Evolutionary conservation across 768 basidiomycete genomes (phyloP).

Genomic region (Leucogyrophana mollusca): DNA sequence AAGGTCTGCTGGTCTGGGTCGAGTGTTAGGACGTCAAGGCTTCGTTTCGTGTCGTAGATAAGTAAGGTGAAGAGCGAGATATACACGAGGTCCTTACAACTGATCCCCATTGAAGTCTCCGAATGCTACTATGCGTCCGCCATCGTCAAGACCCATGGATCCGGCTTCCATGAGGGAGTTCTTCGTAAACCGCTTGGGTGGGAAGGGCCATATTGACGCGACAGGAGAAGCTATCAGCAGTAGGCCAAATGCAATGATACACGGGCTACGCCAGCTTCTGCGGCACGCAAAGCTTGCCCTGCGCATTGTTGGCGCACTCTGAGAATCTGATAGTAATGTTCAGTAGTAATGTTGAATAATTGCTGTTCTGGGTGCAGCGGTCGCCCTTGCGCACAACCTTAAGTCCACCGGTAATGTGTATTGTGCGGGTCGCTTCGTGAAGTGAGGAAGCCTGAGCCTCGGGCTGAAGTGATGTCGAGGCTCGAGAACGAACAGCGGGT

Average conservation of each 20-base stretch:
- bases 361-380: no score
- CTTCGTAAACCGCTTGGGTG: constrained; percentile 78
- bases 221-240: constrained; percentile 19
- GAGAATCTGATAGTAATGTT: no score
- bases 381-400: no score
- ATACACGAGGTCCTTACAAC: constrained; percentile 54
- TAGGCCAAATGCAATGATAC: constrained; percentile 4
- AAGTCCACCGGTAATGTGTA: no score
- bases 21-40: constrained; percentile 79
- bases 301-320: no score
- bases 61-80: neutral
- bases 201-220: constrained; percentile 74
- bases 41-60: constrained; percentile 30
- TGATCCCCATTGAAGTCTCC: constrained; percentile 98
- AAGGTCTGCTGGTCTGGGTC: constrained; percentile 74
- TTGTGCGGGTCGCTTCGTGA: no score
- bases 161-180: constrained; percentile 83
- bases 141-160: constrained; percentile 69
- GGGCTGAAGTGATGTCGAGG: no score
- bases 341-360: no score
- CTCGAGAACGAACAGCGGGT: no score
- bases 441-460: no score
- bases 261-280: no score
- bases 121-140: constrained; percentile 78
- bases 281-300: no score